Evolutionary conservation across 2,329 filamentous ascomycete species (phyloP).

Genomic region (Chaetomium globosum): DNA sequence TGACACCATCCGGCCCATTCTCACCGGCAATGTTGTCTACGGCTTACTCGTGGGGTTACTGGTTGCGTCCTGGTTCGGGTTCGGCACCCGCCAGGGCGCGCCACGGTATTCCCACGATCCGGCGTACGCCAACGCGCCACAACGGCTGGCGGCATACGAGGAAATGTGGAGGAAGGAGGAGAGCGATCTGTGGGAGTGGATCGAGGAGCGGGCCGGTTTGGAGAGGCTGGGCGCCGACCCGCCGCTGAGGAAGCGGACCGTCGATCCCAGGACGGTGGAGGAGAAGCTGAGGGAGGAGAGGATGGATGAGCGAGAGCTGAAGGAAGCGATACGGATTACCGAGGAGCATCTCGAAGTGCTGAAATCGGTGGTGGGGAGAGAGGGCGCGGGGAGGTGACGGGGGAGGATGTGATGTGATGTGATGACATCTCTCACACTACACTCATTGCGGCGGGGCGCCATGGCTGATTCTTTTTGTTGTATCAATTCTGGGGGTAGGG

Average conservation of each 20-base stretch:
- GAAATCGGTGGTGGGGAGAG: conserved; percentile 70
- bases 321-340: conserved; percentile 80
- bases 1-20: conserved; percentile 69
- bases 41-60: conserved; percentile 73
- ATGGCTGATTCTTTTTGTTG: conserved; percentile 8
- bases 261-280: conserved; percentile 60
- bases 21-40: conserved; percentile 77
- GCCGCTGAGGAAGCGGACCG: conserved; percentile 51
- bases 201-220: conserved; percentile 81
- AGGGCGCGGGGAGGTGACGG: conserved; percentile 4
- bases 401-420: not conserved
- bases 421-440: not conserved
- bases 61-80: conserved; percentile 73
- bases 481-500: conserved; percentile 10
- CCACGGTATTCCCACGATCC: conserved; percentile 46
- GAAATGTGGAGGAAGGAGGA: conserved; percentile 91
- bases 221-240: conserved; percentile 51
- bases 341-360: conserved; percentile 80
- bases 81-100: conserved; percentile 50
- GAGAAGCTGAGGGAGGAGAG: conserved; percentile 60
- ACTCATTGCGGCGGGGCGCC: conserved; percentile 14
- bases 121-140: conserved; percentile 53
- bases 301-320: conserved; percentile 73
- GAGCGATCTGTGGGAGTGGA: conserved; percentile 87
- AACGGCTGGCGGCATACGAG: conserved; percentile 81